A percentile compares a stretch with the other conserved stretches of the same genome.
These are phyloP conservation scores for Pythium coloratum DNA, from an alignment of 352 stramenopile species.

Conservation along the genomic window DNA sequence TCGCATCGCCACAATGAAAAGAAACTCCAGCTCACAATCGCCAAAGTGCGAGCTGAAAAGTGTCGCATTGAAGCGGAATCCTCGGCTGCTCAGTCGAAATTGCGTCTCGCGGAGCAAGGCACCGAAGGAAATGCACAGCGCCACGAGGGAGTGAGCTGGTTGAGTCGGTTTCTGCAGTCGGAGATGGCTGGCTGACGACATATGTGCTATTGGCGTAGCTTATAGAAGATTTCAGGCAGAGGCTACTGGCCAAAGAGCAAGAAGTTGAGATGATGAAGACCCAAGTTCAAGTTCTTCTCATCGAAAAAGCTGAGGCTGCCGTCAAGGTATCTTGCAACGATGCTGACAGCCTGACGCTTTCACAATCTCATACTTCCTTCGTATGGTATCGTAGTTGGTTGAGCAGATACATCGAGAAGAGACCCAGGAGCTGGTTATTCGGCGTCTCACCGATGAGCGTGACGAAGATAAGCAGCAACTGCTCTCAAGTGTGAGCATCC, in stretches of 20 bases:
- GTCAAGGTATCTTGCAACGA: background rate
- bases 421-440: background rate
- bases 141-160: constrained; percentile 5
- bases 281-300: constrained; percentile 9
- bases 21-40: constrained; percentile 40
- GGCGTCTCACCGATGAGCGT: constrained; percentile 1
- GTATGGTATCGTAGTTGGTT: background rate
- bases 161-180: background rate
- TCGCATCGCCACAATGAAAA: constrained; percentile 24
- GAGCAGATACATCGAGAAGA: background rate
- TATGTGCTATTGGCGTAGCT: background rate
- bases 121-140: constrained; percentile 1
- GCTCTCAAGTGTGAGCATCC: background rate
- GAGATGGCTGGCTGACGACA: background rate
- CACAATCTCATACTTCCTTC: too few relatives aligned
- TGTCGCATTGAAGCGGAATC: constrained; percentile 46
- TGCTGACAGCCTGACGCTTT: too few relatives aligned
- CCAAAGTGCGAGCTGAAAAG: constrained; percentile 45
- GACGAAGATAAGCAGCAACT: constrained; percentile 4
- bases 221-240: constrained; percentile 17
- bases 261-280: constrained; percentile 9
- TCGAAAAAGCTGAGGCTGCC: background rate
- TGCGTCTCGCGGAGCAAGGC: background rate
- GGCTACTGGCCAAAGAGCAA: constrained; percentile 18
- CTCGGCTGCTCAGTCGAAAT: constrained; percentile 20